Conservation (phyloP, 1,284 basidiomycete genomes). For the Rhizopogon parksii region DNA sequence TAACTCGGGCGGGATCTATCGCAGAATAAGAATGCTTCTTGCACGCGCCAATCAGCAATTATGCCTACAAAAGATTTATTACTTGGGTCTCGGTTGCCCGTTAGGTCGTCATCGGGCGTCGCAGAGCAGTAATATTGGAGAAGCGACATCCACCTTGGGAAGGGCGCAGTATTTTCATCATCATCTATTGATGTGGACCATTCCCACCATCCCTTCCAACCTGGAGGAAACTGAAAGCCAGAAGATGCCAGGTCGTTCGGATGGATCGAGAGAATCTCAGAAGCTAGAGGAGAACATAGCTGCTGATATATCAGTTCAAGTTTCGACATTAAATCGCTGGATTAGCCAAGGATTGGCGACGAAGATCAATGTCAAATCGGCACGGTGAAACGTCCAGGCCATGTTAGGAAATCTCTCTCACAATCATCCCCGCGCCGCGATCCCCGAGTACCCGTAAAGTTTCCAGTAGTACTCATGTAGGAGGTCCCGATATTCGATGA, state of each 20-base stretch:
- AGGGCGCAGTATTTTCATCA: background rate
- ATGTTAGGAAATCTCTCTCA: background rate
- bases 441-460: too few relatives aligned
- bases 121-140: slow-evolving; percentile 18
- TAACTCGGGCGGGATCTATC: slow-evolving; percentile 24
- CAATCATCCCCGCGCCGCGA: background rate
- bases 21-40: background rate
- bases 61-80: background rate
- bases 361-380: background rate
- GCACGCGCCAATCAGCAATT: background rate
- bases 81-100: background rate
- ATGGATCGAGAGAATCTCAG: slow-evolving; percentile 19
- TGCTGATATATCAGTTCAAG: slow-evolving; percentile 2
- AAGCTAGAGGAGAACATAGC: background rate
- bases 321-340: background rate
- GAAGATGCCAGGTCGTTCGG: slow-evolving; percentile 22
- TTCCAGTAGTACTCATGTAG: too few relatives aligned
- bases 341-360: background rate
- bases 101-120: background rate
- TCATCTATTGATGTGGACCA: slow-evolving; percentile 18
- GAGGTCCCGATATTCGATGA: too few relatives aligned
- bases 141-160: slow-evolving; percentile 23
- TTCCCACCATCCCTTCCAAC: slow-evolving; percentile 26
- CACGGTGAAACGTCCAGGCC: too few relatives aligned
- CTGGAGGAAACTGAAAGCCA: slow-evolving; percentile 8